Evolutionary conservation across 352 stramenopile genomes (phyloP).

Genomic region (Globisporangium nagaii): DNA sequence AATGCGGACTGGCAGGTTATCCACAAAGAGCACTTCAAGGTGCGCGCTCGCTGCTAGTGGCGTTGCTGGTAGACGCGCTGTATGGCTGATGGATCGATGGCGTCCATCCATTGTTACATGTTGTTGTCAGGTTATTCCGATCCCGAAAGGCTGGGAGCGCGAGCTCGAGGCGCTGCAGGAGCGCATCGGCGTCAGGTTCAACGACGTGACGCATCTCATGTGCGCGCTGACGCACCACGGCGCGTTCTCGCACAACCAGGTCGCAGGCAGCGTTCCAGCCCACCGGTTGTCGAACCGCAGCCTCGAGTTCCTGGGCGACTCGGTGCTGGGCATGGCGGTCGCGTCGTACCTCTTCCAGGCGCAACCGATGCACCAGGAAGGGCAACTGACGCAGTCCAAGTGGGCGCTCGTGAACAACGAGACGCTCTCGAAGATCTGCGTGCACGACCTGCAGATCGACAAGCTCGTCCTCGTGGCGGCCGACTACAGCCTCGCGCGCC

Average conservation of each 20-base stretch:
- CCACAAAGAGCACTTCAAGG: constrained; percentile 37
- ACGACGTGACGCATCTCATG: constrained; percentile 48
- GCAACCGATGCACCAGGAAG: constrained; percentile 62
- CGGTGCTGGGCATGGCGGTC: constrained; percentile 56
- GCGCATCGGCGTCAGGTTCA: constrained; percentile 57
- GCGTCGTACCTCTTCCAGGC: constrained; percentile 71
- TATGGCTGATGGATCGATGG: background rate
- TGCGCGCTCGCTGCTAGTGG: background rate
- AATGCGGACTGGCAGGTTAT: constrained; percentile 54
- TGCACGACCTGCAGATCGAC: constrained; percentile 48
- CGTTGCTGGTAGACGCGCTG: background rate
- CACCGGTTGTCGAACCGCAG: constrained; percentile 76
- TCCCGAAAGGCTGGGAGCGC: constrained; percentile 41
- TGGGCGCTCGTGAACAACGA: constrained; percentile 72
- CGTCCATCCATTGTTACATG: background rate
- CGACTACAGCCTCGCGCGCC: constrained; percentile 27
- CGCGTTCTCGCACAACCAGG: constrained; percentile 34
- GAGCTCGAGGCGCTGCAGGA: constrained; percentile 45
- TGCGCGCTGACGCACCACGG: constrained; percentile 75
- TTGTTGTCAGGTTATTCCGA: constrained; percentile 31
- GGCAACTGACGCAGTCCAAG: constrained; percentile 69
- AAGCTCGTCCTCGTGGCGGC: constrained; percentile 55
- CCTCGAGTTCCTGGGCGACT: constrained; percentile 81
- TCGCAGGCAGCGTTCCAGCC: constrained; percentile 32
- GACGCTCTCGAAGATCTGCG: constrained; percentile 58